These are phyloP conservation scores for Syzygium jambos DNA, from an alignment of 345 rosid species.

Conservation along the genomic window DNA sequence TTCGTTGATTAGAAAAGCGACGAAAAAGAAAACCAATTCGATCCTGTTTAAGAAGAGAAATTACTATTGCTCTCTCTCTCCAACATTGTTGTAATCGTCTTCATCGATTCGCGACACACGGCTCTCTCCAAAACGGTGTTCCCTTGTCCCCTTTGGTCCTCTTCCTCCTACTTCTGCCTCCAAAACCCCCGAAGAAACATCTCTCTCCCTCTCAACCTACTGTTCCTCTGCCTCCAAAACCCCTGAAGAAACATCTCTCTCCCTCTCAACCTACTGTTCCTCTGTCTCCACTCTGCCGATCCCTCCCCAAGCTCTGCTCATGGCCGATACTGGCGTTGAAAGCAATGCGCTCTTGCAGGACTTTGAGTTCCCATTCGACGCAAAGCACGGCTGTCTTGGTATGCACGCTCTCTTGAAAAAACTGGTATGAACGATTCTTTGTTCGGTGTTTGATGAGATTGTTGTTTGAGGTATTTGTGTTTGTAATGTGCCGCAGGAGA, in stretches of 20 bases:
- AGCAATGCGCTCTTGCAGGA: constrained; percentile 61
- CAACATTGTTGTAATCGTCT: too few species aligned
- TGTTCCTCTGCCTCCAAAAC: constrained; percentile 8
- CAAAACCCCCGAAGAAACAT: too few species aligned
- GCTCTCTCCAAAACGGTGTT: too few species aligned
- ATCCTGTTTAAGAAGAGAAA: too few species aligned
- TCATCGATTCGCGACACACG: too few species aligned
- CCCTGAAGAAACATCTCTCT: background rate
- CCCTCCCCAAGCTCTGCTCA: constrained; percentile 7
- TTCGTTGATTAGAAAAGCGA: too few species aligned
- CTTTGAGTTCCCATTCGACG: constrained; percentile 64
- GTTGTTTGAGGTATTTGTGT: background rate
- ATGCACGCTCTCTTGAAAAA: constrained; percentile 56
- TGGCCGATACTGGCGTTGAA: constrained; percentile 13
- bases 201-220: too few species aligned
- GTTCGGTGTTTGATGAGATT: background rate
- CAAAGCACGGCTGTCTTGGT: constrained; percentile 66
- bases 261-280: background rate
- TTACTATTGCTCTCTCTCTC: too few species aligned
- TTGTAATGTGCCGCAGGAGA: constrained; percentile 19
- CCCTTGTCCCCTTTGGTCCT: too few species aligned
- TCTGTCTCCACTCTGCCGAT: background rate
- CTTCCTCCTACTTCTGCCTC: too few species aligned
- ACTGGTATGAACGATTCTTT: constrained; percentile 31
- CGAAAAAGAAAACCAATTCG: too few species aligned